Percentiles rank a stretch among this genome's conserved stretches.
Evolutionary conservation across 1,284 basidiomycete genomes (phyloP).

Genomic region (Sporisorium iseilematis-ciliati): DNA sequence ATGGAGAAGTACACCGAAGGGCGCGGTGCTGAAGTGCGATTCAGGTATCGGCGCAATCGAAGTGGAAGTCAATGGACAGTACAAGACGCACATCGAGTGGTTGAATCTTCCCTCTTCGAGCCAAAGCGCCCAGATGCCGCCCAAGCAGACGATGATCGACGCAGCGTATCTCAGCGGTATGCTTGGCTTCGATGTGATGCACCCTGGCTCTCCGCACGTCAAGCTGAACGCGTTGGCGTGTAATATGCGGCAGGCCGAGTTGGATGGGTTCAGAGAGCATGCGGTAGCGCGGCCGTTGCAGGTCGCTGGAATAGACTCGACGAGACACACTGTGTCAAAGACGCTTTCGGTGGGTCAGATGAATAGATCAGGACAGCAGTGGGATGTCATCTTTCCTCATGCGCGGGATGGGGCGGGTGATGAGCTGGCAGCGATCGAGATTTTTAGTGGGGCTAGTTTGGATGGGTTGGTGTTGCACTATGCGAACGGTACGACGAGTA

Average conservation of each 20-base stretch:
- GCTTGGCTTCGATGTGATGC: slow-evolving; percentile 43
- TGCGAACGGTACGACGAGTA: slow-evolving; percentile 2
- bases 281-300: slow-evolving; percentile 22
- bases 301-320: slow-evolving; percentile 15
- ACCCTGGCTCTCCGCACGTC: slow-evolving; percentile 20
- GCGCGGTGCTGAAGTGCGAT: slow-evolving; percentile 30
- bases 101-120: slow-evolving; percentile 12
- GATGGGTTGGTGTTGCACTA: slow-evolving; percentile 37
- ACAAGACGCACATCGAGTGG: slow-evolving; percentile 48
- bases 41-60: slow-evolving; percentile 44
- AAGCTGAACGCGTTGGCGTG: slow-evolving; percentile 43
- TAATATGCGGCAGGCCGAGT: slow-evolving; percentile 49
- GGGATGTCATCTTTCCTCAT: slow-evolving; percentile 29
- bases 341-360: slow-evolving; percentile 29
- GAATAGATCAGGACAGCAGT: slow-evolving; percentile 11
- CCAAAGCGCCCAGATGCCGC: slow-evolving; percentile 14
- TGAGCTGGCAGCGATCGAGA: slow-evolving; percentile 17
- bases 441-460: slow-evolving; percentile 30
- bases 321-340: slow-evolving; percentile 9
- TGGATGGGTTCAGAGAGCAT: slow-evolving; percentile 27
- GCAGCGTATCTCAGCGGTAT: slow-evolving; percentile 29
- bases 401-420: slow-evolving; percentile 8
- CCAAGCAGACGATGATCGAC: slow-evolving; percentile 24
- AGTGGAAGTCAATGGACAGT: slow-evolving; percentile 36
- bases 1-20: slow-evolving; percentile 31